Percentiles rank a stretch among this genome's conserved stretches.
Conservation (phyloP, 2,329 filamentous ascomycete species). For the Cladosporium sp. region DNA sequence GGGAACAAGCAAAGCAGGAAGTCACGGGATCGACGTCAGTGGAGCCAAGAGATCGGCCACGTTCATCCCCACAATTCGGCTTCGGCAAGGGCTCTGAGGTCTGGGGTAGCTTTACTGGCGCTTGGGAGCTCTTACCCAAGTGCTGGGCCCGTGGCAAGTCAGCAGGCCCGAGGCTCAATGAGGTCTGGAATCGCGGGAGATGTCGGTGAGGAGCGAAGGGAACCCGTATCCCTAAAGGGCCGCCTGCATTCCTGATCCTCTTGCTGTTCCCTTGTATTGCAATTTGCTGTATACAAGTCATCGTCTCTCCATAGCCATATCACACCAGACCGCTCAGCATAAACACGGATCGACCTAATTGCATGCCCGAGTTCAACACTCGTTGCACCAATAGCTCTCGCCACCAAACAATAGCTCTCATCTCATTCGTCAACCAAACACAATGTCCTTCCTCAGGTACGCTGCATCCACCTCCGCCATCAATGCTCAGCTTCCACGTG, state of each 20-base stretch:
- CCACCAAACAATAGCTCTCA: not conserved
- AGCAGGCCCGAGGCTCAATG: not conserved
- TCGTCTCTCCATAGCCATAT: not conserved
- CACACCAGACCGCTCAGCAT: too few relatives aligned
- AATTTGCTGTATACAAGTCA: not conserved
- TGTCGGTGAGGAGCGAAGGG: not conserved
- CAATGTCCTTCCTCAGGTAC: constrained; percentile 7
- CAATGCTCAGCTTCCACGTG: not conserved
- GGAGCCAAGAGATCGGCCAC: not conserved
- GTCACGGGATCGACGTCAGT: constrained; percentile 2
- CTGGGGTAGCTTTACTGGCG: not conserved
- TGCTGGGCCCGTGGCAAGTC: not conserved
- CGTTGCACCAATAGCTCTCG: not conserved
- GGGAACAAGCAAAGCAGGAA: constrained; percentile 4
- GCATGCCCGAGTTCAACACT: not conserved
- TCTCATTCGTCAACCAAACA: not conserved
- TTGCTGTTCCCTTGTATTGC: not conserved
- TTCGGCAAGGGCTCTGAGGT: too few relatives aligned
- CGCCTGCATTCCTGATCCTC: not conserved
- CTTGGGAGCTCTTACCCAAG: not conserved
- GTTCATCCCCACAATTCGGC: too few relatives aligned
- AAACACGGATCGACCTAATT: not conserved
- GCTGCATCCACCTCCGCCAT: not conserved
- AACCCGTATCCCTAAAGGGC: not conserved
- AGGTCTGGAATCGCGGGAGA: not conserved